phyloP scores from a whole-genome alignment of 768 basidiomycete species.

The Polyporus arcularius region DNA sequence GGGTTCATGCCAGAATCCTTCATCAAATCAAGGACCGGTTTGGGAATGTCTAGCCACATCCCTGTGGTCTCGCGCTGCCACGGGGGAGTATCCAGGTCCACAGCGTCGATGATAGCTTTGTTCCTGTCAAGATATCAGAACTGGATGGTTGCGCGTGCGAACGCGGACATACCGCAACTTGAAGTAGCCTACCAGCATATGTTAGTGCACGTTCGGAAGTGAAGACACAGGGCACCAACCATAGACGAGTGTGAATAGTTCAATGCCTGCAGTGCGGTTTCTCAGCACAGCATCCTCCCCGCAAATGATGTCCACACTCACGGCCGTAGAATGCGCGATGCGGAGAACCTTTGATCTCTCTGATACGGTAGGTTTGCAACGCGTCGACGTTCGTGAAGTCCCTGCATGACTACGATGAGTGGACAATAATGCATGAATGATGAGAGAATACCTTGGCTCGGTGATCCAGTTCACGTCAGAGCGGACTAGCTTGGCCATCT shows the following conservation, averaged over 20 bases:
- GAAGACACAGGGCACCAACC: conserved; percentile 46
- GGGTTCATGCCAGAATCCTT: conserved; percentile 55
- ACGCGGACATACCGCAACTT: conserved; percentile 58
- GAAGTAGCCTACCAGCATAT: conserved; percentile 61
- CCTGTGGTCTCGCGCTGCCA: conserved; percentile 77
- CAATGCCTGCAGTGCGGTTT: conserved; percentile 46
- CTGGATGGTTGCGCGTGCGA: neutral
- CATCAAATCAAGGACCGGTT: conserved; percentile 52
- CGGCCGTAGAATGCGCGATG: conserved; percentile 71
- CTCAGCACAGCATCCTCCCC: conserved; percentile 5
- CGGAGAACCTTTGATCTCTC: conserved; percentile 57
- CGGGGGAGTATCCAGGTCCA: conserved; percentile 76
- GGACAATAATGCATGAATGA: neutral
- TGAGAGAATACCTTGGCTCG: conserved; percentile 24
- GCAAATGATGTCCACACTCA: conserved; percentile 37
- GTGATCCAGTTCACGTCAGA: conserved; percentile 89
- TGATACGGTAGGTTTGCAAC: conserved; percentile 71
- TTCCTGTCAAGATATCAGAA: conserved; percentile 39
- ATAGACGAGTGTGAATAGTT: conserved; percentile 69
- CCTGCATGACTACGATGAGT: conserved; percentile 3
- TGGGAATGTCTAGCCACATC: conserved; percentile 78
- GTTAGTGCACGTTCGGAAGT: neutral
- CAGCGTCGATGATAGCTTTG: conserved; percentile 67
- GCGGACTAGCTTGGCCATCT: conserved; percentile 65
- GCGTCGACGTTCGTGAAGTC: conserved; percentile 72